A percentile compares a stretch with the other conserved stretches of the same genome.
phyloP scores from a whole-genome alignment of 1,284 basidiomycete species.

The Grifola frondosa region DNA sequence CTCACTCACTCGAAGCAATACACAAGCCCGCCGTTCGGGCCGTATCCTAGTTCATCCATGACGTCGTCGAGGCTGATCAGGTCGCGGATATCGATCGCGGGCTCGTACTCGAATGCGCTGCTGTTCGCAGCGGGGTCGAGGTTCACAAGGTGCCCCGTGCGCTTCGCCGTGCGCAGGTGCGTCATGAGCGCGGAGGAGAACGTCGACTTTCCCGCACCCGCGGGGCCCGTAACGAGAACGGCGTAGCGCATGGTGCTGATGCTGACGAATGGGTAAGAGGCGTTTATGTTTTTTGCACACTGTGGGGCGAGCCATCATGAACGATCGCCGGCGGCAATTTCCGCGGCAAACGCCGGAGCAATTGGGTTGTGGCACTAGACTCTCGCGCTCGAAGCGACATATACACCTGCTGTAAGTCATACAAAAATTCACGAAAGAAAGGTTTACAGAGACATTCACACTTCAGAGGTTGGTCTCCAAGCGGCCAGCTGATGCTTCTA shows the following conservation, averaged over 20 bases:
- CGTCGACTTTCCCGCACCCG: slow-evolving; percentile 97
- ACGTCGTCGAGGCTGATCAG: slow-evolving; percentile 93
- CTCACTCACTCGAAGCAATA: slow-evolving; percentile 99
- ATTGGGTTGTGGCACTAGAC: too few relatives aligned
- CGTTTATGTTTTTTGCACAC: too few relatives aligned
- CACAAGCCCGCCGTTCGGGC: slow-evolving; percentile 95
- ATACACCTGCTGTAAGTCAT: too few relatives aligned
- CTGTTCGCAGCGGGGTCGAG: slow-evolving; percentile 94
- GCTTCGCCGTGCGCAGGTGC: slow-evolving; percentile 82
- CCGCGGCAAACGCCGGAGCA: too few relatives aligned
- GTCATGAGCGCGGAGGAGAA: slow-evolving; percentile 90
- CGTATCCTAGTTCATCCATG: slow-evolving; percentile 94
- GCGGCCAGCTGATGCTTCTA: too few relatives aligned
- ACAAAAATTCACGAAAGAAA: too few relatives aligned
- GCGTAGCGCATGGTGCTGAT: slow-evolving; percentile 89
- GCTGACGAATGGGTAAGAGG: too few relatives aligned
- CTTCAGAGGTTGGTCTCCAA: too few relatives aligned
- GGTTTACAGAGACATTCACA: too few relatives aligned
- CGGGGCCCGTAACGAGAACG: slow-evolving; percentile 86
- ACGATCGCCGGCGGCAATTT: too few relatives aligned
- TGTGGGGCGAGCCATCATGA: too few relatives aligned
- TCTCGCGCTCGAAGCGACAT: too few relatives aligned
- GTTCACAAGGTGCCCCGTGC: slow-evolving; percentile 93
- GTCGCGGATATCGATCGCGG: slow-evolving; percentile 93
- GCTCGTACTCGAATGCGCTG: slow-evolving; percentile 88